Conservation (phyloP, 2,329 filamentous ascomycete species). For the Neofusicoccum parvum region DNA sequence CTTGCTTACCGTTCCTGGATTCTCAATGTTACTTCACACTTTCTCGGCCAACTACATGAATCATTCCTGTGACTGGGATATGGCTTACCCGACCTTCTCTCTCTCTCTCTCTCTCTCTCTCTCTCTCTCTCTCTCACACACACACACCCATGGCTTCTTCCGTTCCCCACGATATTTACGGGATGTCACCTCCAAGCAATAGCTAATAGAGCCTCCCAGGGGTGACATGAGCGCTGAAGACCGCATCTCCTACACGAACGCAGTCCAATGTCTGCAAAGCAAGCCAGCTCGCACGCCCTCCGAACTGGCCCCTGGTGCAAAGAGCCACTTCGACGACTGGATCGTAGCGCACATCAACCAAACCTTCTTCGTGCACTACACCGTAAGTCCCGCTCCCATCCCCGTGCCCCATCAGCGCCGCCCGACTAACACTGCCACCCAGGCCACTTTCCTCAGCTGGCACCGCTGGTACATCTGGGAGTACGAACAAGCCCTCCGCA, state of each 20-base stretch:
- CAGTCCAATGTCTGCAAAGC: constrained; percentile 37
- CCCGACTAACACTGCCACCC: not conserved
- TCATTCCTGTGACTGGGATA: no score
- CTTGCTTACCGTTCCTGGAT: no score
- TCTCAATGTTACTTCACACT: no score
- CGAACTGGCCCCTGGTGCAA: constrained; percentile 33
- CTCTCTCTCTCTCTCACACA: no score
- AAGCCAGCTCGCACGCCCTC: constrained; percentile 35
- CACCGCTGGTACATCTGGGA: constrained; percentile 47
- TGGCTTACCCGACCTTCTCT: no score
- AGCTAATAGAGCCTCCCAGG: not conserved
- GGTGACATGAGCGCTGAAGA: constrained; percentile 24
- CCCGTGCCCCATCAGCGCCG: not conserved
- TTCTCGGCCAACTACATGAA: no score
- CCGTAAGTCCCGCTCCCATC: constrained; percentile 25
- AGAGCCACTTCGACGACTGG: constrained; percentile 40
- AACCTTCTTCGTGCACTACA: constrained; percentile 38
- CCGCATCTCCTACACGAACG: constrained; percentile 38
- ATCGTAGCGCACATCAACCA: constrained; percentile 39
- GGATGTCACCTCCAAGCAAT: not conserved
- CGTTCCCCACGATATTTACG: not conserved
- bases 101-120: no score
- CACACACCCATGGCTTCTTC: not conserved
- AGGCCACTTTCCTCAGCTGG: constrained; percentile 42
- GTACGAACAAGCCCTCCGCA: constrained; percentile 45